These are phyloP conservation scores for Eucalyptus sp. DNA, from an alignment of 345 rosid genomes.

Conservation along the genomic window DNA sequence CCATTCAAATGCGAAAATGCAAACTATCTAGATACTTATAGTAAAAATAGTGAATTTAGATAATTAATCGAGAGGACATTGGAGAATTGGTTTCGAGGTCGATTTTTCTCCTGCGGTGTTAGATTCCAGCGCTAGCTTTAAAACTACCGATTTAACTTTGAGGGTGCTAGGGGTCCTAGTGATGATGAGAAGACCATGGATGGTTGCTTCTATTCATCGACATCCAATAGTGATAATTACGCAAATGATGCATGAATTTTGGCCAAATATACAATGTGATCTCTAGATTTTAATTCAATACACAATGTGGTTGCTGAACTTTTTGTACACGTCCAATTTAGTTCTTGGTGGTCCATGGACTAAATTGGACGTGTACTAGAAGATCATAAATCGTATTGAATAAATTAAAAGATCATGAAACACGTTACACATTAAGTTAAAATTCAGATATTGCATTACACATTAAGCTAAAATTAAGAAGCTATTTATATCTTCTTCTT, in stretches of 20 bases:
- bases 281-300: too few species aligned
- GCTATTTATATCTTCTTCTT: not conserved
- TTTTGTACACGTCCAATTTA: not conserved
- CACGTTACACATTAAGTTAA: too few species aligned
- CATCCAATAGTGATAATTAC: not conserved
- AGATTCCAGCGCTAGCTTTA: not conserved
- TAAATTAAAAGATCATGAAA: too few species aligned
- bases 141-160: not conserved
- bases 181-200: not conserved
- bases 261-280: too few species aligned
- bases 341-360: not conserved
- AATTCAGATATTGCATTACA: fast-evolving
- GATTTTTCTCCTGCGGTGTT: not conserved
- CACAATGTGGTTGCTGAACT: fast-evolving
- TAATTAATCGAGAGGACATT: not conserved
- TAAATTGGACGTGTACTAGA: not conserved
- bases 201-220: not conserved
- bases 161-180: not conserved
- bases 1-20: not conserved
- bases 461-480: fast-evolving
- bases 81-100: not conserved
- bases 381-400: fast-evolving
- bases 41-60: not conserved
- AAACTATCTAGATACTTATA: not conserved
- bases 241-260: too few species aligned